phyloP scores from a whole-genome alignment of 441 rosid genomes.

The Rhodomyrtus psidioides region DNA sequence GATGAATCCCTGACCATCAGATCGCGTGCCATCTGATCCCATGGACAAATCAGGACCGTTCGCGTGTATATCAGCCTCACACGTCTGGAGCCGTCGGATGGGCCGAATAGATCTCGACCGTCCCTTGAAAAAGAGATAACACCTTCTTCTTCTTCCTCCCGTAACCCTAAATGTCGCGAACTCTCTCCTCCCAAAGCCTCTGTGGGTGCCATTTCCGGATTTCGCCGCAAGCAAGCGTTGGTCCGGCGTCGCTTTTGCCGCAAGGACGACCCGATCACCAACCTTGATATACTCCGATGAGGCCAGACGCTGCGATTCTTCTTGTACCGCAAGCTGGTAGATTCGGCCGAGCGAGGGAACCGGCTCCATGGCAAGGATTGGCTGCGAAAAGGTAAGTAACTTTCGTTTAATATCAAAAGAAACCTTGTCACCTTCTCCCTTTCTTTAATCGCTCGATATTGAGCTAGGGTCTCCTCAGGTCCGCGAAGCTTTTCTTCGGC shows the following conservation, averaged over 20 bases:
- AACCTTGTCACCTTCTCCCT: neutral
- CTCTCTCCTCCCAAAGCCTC: neutral
- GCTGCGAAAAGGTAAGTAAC: neutral
- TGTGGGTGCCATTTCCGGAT: neutral
- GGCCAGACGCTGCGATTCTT: neutral
- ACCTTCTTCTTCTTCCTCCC: neutral
- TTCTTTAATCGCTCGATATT: neutral
- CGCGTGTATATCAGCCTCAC: no score
- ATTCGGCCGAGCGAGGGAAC: neutral
- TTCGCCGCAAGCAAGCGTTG: accelerated
- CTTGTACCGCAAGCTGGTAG: neutral
- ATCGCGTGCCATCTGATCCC: no score
- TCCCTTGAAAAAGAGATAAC: neutral
- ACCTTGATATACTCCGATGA: neutral
- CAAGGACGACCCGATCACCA: accelerated
- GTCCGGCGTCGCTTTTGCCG: neutral
- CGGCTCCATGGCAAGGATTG: neutral
- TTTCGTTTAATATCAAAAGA: neutral
- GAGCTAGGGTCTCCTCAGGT: neutral
- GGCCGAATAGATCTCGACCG: accelerated
- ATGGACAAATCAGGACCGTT: no score
- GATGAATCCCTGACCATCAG: no score
- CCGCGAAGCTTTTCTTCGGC: neutral
- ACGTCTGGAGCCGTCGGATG: accelerated
- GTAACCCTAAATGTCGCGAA: neutral